phyloP scores from a whole-genome alignment of 1,139 yeast species.

The Pneumocystis carinii region DNA sequence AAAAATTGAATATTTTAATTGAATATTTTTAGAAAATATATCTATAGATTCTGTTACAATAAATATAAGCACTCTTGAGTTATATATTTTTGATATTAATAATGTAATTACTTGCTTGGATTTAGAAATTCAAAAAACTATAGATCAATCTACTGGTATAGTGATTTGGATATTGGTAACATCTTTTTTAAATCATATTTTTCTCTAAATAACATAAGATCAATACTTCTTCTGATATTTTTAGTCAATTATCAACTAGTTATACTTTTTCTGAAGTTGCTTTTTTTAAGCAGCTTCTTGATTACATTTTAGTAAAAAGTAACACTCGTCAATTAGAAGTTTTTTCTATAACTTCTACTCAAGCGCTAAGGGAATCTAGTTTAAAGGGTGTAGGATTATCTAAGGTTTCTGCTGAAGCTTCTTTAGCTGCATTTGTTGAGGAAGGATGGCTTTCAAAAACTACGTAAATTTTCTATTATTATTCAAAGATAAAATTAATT shows the following conservation, averaged over 20 bases:
- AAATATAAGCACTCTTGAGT: neutral
- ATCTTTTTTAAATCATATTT: neutral
- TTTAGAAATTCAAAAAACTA: conserved; percentile 1
- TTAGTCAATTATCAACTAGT: neutral
- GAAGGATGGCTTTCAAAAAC: conserved; percentile 2
- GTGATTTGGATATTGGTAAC: neutral
- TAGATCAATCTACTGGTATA: neutral
- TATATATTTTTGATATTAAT: neutral
- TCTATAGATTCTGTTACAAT: neutral
- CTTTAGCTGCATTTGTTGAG: neutral
- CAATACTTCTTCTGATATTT: neutral
- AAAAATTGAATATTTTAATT: neutral
- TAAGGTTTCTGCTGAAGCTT: neutral
- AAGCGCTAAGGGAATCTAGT: neutral
- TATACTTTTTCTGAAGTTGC: neutral
- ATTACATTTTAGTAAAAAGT: conserved; percentile 1
- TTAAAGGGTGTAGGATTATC: neutral
- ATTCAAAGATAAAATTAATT: neutral
- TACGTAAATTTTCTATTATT: neutral
- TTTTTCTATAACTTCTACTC: conserved; percentile 1
- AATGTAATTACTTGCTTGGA: neutral
- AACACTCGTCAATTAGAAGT: neutral
- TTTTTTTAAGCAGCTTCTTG: conserved; percentile 1
- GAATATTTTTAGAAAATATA: neutral
- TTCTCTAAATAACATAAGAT: neutral